Evolutionary conservation across 2,329 filamentous ascomycete genomes (phyloP).

Genomic region (Neopestalotiopsis sp.): DNA sequence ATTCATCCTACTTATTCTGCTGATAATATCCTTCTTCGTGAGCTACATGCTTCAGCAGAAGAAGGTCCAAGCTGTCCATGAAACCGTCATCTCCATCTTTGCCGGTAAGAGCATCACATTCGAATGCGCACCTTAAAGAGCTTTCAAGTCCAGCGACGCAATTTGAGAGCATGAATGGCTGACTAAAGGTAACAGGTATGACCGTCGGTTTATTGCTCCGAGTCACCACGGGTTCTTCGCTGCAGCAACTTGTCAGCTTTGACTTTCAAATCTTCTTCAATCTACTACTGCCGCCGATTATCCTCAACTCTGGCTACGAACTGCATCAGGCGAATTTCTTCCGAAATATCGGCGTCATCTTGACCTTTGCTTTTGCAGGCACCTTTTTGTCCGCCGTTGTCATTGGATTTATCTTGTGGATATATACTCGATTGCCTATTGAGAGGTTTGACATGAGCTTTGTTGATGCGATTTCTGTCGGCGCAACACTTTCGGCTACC

Average conservation of each 20-base stretch:
- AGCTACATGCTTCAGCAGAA: slow-evolving; percentile 96
- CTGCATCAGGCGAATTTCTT: slow-evolving; percentile 99
- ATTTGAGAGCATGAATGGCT: not conserved
- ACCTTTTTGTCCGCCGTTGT: slow-evolving; percentile 98
- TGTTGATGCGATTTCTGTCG: slow-evolving; percentile 94
- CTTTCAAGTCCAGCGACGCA: not conserved
- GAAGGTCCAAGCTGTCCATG: slow-evolving; percentile 96
- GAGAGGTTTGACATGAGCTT: slow-evolving; percentile 87
- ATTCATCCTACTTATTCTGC: slow-evolving; percentile 92
- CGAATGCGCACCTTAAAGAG: slow-evolving; percentile 20
- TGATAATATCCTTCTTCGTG: slow-evolving; percentile 93
- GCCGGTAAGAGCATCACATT: slow-evolving; percentile 62
- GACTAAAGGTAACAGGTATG: slow-evolving; percentile 69
- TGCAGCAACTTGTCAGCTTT: slow-evolving; percentile 92
- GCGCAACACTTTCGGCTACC: slow-evolving; percentile 93
- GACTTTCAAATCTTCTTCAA: slow-evolving; percentile 99
- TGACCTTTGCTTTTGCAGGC: slow-evolving; percentile 96
- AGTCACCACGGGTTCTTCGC: slow-evolving; percentile 78
- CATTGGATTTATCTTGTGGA: slow-evolving; percentile 83
- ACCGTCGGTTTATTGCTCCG: slow-evolving; percentile 88
- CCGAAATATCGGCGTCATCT: slow-evolving; percentile 93
- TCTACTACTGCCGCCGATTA: slow-evolving; percentile 95
- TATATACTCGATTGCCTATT: slow-evolving; percentile 87
- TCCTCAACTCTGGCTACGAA: slow-evolving; percentile 95
- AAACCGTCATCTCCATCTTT: slow-evolving; percentile 98